Evolutionary conservation across 2,329 filamentous ascomycete species (phyloP).

Genomic region (Thielaviopsis punctulata): DNA sequence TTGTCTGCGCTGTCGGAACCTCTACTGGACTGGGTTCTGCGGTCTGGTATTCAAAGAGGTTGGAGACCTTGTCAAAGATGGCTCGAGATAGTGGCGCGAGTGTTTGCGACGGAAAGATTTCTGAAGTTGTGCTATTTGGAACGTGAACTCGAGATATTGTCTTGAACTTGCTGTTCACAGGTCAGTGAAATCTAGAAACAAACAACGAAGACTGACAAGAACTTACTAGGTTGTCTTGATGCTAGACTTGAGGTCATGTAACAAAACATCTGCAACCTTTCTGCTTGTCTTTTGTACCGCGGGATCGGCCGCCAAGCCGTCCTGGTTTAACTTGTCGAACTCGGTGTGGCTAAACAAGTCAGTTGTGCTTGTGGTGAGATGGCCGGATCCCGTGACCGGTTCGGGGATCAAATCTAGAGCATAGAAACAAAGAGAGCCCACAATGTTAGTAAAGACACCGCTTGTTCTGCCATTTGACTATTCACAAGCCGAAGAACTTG

Average conservation of each 20-base stretch:
- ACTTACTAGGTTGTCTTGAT: slow-evolving; percentile 51
- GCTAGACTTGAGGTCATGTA: slow-evolving; percentile 55
- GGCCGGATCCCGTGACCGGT: slow-evolving; percentile 40
- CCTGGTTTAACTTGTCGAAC: slow-evolving; percentile 54
- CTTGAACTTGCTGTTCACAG: slow-evolving; percentile 33
- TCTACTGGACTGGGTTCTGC: slow-evolving; percentile 1
- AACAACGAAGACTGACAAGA: not conserved
- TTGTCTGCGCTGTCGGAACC: not conserved
- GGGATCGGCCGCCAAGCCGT: slow-evolving; percentile 37
- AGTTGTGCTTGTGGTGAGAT: slow-evolving; percentile 32
- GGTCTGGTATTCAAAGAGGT: slow-evolving; percentile 10
- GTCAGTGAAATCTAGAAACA: slow-evolving; percentile 15
- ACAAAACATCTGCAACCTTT: slow-evolving; percentile 55
- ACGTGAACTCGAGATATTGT: slow-evolving; percentile 15
- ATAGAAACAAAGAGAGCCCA: not conserved
- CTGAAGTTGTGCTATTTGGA: slow-evolving; percentile 4
- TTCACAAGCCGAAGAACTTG: not conserved
- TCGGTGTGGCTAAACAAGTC: slow-evolving; percentile 34
- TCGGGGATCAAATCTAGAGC: slow-evolving; percentile 46
- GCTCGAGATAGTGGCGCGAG: slow-evolving; percentile 31
- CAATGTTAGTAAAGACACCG: slow-evolving; percentile 8
- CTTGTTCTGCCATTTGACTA: not conserved
- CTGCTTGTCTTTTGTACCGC: slow-evolving; percentile 49
- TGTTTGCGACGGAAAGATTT: slow-evolving; percentile 20
- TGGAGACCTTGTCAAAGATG: slow-evolving; percentile 23